These are phyloP conservation scores for Eucalyptus leucophloia DNA, from an alignment of 345 rosid genomes.

Conservation along the genomic window DNA sequence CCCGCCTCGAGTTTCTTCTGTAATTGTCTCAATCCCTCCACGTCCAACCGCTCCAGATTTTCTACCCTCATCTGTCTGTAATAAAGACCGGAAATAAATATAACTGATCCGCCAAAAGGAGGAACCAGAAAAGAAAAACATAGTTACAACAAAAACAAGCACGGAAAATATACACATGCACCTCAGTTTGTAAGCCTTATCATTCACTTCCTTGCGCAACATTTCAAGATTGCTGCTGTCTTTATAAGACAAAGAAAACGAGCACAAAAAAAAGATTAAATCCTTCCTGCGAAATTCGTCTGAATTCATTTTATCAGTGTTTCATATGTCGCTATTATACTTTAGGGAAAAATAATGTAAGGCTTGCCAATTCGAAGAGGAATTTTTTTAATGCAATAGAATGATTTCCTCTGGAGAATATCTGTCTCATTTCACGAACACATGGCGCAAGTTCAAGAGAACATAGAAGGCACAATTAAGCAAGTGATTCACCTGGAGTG, in stretches of 20 bases:
- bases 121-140: too few relatives aligned
- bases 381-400: background rate
- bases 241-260: background rate
- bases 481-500: background rate
- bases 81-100: background rate
- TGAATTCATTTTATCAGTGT: background rate
- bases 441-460: background rate
- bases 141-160: background rate
- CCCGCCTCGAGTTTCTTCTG: background rate
- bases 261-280: background rate
- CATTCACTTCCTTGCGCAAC: background rate
- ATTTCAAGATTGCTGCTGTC: background rate
- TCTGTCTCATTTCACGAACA: background rate
- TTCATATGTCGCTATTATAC: background rate
- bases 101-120: background rate
- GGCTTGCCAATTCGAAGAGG: background rate
- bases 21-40: conserved; percentile 3
- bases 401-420: background rate
- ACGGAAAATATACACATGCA: too few relatives aligned
- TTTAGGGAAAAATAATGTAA: background rate
- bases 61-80: conserved; percentile 13
- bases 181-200: background rate
- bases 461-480: background rate
- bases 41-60: background rate
- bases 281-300: background rate